Evolutionary conservation across 2,329 filamentous ascomycete genomes (phyloP).

Genomic region (Raffaelea arxii): DNA sequence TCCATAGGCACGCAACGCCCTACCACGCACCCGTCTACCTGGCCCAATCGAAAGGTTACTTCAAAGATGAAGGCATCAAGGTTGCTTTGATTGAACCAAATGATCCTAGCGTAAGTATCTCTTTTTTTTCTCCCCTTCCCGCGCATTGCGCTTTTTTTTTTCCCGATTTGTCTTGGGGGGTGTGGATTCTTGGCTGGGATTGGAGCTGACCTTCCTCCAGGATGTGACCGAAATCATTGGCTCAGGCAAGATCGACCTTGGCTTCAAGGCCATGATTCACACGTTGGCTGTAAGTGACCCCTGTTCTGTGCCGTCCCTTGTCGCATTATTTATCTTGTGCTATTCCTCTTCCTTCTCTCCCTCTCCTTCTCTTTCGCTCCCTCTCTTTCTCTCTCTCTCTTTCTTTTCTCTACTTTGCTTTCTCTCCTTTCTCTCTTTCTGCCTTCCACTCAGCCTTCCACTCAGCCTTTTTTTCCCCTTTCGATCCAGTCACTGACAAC

Average conservation of each 20-base stretch:
- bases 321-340: no score
- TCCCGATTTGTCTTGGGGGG: conserved; percentile 7
- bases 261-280: conserved; percentile 80
- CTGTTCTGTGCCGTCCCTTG: conserved; percentile 17
- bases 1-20: conserved; percentile 69
- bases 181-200: no score
- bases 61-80: conserved; percentile 66
- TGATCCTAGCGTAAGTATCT: conserved; percentile 53
- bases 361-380: no score
- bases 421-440: no score
- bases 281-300: conserved; percentile 44
- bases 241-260: conserved; percentile 56
- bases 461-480: no score
- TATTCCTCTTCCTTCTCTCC: no score
- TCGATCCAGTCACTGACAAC: no score
- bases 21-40: conserved; percentile 73
- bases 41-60: conserved; percentile 66
- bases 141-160: not conserved
- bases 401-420: no score
- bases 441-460: no score
- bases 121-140: not conserved
- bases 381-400: no score
- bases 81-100: conserved; percentile 70
- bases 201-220: no score
- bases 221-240: conserved; percentile 78